Percentiles rank a stretch among this genome's conserved stretches.
phyloP scores from a whole-genome alignment of 208 protist species.

The Lotmaria passim region DNA sequence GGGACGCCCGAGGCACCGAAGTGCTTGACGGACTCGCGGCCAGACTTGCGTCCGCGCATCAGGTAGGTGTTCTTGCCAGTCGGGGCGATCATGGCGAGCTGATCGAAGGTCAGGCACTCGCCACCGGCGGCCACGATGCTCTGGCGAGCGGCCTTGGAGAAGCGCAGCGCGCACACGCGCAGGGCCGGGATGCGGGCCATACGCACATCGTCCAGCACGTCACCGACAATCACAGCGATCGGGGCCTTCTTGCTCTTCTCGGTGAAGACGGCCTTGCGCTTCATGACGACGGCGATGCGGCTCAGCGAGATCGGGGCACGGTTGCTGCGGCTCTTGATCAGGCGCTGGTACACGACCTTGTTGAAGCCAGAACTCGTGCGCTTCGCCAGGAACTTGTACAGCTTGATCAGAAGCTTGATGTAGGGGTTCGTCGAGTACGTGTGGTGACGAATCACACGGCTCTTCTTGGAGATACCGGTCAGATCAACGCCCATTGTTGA shows the following conservation, averaged over 20 bases:
- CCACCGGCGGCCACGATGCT: slow-evolving; percentile 99
- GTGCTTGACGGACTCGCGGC: slow-evolving; percentile 97
- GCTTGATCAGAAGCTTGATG: slow-evolving; percentile 98
- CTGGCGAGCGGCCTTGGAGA: slow-evolving; percentile 98
- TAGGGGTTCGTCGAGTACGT: slow-evolving; percentile 97
- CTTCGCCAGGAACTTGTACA: slow-evolving; percentile 99
- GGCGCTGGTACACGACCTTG: slow-evolving; percentile 96
- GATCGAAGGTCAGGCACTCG: slow-evolving; percentile 99
- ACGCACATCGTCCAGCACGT: slow-evolving; percentile 99
- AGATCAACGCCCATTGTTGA: slow-evolving; percentile 90
- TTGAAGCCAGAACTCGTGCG: slow-evolving; percentile 99
- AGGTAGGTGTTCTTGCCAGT: slow-evolving; percentile 98
- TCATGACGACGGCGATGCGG: slow-evolving; percentile 94
- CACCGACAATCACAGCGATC: slow-evolving; percentile 98
- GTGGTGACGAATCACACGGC: slow-evolving; percentile 92
- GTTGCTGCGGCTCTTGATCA: slow-evolving; percentile 97
- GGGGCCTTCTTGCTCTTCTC: slow-evolving; percentile 86
- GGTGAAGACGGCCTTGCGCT: slow-evolving; percentile 87
- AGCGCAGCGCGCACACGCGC: slow-evolving; percentile 97
- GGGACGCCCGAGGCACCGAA: slow-evolving; percentile 98
- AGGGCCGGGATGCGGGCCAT: slow-evolving; percentile 95
- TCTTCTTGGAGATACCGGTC: slow-evolving; percentile 91
- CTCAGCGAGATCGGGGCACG: slow-evolving; percentile 96
- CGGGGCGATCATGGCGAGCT: slow-evolving; percentile 95
- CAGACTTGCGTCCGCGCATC: slow-evolving; percentile 95